Evolutionary conservation across 2,329 filamentous ascomycete species (phyloP), one percentile per base, ranked within the genome.

Genomic region (Xenoacremonium recifei): DNA sequence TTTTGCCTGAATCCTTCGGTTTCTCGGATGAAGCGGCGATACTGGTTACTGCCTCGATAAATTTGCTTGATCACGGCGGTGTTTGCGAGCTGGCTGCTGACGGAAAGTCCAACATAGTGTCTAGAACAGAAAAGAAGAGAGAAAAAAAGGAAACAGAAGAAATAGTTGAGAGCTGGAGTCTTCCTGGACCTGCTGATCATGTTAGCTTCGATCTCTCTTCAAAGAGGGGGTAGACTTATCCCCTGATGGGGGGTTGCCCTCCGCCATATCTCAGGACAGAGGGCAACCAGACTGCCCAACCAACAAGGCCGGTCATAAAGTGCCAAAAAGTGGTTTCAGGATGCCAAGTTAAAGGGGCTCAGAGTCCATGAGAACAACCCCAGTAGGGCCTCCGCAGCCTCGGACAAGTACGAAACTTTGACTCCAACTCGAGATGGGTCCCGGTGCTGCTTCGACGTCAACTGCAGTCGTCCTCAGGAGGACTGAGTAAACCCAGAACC

Each of bases 381-480:
- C 30, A 21, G 29, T 45, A 32, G 43, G 46, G 40, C 44, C 38
- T 44, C 40, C 42, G 45, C 54, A 59, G 35, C 39, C 49, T 72
- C 77, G 72, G 88, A 92, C 87, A 91, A 92, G 89, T 79, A 76
- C 88, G 73, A 89, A 83, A 75, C 89, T 90, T 89, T 95, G 89
- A 95, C 84, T 73, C 87, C 87, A 89, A 90, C 87, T 79, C 84
- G 64, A 81, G 87, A 89, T 89, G 89, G 87, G 87, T 89, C 88
- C 89, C 76, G 69, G 67, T 55, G 58, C 62, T 57, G 63, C 62
- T 46, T 55, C 32, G 16, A 47, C 40, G 21, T 40, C 42, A 44
- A 40, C 41, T 40, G n/a, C 16, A 6, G 37, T 31, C 19, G 31
- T 44, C 36, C 31, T 33, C 37, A 3, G 11, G 17, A 9, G 33